These are phyloP conservation scores for Nitzschia inconspicua DNA, from an alignment of 108 stramenopile species.

Conservation along the genomic window DNA sequence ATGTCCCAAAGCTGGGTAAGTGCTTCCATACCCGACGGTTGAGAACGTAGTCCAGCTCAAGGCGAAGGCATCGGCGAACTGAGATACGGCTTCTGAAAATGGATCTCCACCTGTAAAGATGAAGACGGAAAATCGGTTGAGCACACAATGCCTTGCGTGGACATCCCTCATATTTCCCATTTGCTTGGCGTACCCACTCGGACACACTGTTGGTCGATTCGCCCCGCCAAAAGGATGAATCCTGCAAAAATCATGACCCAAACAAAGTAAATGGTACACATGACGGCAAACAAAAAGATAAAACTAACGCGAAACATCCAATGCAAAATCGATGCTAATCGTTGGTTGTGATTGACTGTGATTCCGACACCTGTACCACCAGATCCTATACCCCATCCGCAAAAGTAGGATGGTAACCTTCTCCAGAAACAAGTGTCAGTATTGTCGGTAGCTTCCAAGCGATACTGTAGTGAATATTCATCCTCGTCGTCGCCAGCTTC, in stretches of 20 bases:
- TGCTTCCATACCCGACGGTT: slow-evolving; percentile 70
- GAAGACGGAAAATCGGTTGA: too few relatives aligned
- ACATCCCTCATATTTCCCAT: not conserved
- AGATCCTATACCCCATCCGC: not conserved
- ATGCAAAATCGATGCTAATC: slow-evolving; percentile 41
- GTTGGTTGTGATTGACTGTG: slow-evolving; percentile 36
- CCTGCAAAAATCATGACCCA: slow-evolving; percentile 35
- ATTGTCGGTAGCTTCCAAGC: slow-evolving; percentile 14
- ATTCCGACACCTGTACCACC: not conserved
- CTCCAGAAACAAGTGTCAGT: not conserved
- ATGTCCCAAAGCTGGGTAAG: slow-evolving; percentile 57
- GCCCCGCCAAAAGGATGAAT: slow-evolving; percentile 31
- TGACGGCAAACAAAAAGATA: slow-evolving; percentile 36
- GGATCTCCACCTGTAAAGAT: slow-evolving; percentile 19
- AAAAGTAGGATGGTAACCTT: not conserved
- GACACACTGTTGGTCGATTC: slow-evolving; percentile 37
- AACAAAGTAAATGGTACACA: slow-evolving; percentile 36
- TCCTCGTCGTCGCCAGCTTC: too few relatives aligned
- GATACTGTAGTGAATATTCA: slow-evolving; percentile 28
- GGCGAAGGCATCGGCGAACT: slow-evolving; percentile 60
- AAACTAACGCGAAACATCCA: slow-evolving; percentile 63
- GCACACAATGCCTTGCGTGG: too few relatives aligned
- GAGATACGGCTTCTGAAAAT: slow-evolving; percentile 15
- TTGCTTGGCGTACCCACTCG: slow-evolving; percentile 15
- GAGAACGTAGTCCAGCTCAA: slow-evolving; percentile 78